These are phyloP conservation scores for Phycomyces blakesleeanus DNA, from an alignment of 192 early-diverging fungal species.

Conservation along the genomic window DNA sequence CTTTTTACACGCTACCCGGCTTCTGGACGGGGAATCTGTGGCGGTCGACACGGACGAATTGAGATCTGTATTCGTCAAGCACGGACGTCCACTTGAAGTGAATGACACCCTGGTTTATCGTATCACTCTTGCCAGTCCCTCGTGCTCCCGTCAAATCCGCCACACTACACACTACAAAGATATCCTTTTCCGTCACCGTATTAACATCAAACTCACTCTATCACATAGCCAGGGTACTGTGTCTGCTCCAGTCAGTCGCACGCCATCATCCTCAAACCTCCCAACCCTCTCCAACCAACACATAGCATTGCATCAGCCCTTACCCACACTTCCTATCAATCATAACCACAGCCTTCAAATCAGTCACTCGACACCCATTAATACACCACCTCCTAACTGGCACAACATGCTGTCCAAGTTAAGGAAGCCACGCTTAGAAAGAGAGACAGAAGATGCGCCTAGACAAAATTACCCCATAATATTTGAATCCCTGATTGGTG, in stretches of 20 bases:
- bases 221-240: constrained; percentile 1
- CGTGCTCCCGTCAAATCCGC: constrained; percentile 17
- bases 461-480: constrained; percentile 11
- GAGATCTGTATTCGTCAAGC: constrained; percentile 6
- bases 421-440: not conserved
- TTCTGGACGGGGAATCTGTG: constrained; percentile 1
- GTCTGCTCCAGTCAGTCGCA: not conserved
- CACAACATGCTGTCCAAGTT: not conserved
- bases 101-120: constrained; percentile 19
- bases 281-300: not conserved
- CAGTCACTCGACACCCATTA: too few relatives aligned
- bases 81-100: constrained; percentile 12
- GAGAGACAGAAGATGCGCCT: not conserved
- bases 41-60: not conserved
- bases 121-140: constrained; percentile 23
- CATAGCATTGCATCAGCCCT: too few relatives aligned
- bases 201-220: constrained; percentile 16
- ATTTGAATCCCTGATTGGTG: constrained; percentile 17
- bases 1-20: constrained; percentile 3
- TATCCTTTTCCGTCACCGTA: constrained; percentile 19
- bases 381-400: not conserved
- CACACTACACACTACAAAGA: constrained; percentile 24
- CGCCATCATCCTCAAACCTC: not conserved
- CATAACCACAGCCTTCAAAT: too few relatives aligned
- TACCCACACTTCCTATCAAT: too few relatives aligned